Conservation (phyloP, 2,329 filamentous ascomycete species). For the Gremmenia infestans region DNA sequence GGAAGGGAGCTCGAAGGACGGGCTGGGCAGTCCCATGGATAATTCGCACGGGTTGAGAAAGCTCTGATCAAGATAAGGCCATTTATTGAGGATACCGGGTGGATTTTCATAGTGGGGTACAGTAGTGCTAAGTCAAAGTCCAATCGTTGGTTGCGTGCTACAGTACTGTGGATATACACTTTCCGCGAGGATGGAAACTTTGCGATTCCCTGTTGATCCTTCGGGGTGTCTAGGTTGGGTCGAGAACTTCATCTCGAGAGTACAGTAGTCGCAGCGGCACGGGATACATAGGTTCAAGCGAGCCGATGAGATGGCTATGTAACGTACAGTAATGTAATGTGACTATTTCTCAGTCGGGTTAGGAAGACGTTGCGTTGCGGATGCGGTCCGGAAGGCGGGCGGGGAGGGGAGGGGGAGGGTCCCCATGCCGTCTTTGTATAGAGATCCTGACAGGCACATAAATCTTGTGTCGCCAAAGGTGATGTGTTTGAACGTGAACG, state of each 20-base stretch:
- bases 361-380: background rate
- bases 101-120: background rate
- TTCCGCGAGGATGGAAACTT: background rate
- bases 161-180: background rate
- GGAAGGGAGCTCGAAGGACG: background rate
- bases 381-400: conserved; percentile 2
- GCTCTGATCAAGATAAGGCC: no score
- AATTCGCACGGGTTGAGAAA: no score
- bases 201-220: background rate
- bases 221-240: background rate
- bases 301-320: background rate
- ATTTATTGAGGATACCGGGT: no score
- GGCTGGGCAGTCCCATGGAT: no score
- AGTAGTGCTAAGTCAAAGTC: background rate
- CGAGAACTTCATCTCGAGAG: no score
- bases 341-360: background rate
- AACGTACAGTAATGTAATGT: conserved; percentile 2
- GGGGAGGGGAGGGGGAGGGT: background rate
- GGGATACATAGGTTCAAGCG: no score
- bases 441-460: background rate
- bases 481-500: background rate
- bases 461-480: conserved; percentile 1
- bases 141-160: background rate
- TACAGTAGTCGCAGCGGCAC: no score
- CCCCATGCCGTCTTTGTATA: background rate